Evolutionary conservation across 495 filamentous ascomycete genomes (phyloP), one percentile per base, ranked within the genome.

Genomic region (Penicillium paradoxum): DNA sequence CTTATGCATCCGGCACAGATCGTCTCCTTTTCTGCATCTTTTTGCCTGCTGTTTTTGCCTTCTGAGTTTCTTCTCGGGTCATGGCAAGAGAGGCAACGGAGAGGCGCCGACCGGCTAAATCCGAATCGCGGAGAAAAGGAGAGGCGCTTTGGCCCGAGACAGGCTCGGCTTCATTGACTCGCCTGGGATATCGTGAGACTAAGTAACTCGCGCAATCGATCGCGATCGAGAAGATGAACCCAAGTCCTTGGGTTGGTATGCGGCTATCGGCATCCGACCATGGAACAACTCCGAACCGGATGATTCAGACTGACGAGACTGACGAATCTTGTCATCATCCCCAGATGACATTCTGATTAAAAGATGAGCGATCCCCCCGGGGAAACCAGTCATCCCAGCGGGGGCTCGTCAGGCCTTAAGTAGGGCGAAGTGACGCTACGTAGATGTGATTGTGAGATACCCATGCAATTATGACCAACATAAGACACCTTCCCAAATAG

Each of bases 301-400:
- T 65, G 65, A 68, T 66, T 63, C 64, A 67, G 55, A 61, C 60
- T 71, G 57, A 65, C 63, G 63, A 63, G 57, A 63, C 51, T 69
- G 66, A 69, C 68, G 61, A 66, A 57, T 63, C 32, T 45, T 71
- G 62, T 68, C 66, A 72, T 72, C 67, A 72, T 58, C 45, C 46
- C 45, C 44, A 22, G 15, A 45, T 46, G 30, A 46, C 37, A 45
- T 21, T 38, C 54, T 56, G 55, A 59, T 56, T 52, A 38, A 58
- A 58, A 62, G 18, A 62, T 62, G 56, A 62, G 33, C 53, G 38
- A 21, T 34, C 25, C 22, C 22, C 51, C 29, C 24, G 21, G 25
- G 38, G 24, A 46, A n/a, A 8, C 7, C 29, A 44, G 10, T 0
- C 14, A 48, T 39, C 32, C 0, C 3, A 44, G 27, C 19, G 54